Base-by-base conservation (phyloP, 2,329 filamentous ascomycete species). In the Teratosphaeria gauchensis region DNA sequence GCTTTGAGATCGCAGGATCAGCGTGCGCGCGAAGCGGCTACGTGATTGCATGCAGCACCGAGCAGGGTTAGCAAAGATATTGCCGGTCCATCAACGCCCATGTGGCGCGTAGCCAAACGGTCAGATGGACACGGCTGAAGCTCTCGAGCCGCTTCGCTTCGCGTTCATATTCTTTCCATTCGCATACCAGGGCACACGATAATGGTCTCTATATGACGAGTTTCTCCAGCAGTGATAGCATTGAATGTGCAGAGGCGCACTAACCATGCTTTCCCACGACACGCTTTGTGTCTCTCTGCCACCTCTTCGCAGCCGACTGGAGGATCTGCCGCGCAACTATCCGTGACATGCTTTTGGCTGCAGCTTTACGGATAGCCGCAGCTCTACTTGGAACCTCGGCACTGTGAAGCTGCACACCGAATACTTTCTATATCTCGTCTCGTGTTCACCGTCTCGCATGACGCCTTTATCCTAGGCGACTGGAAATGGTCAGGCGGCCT, bases 271-370 rank as follows among this genome's bases (percentile, higher is more conserved):
- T 38, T 48, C 16, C 42, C 7, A 19, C 42, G 16, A 48, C 42
- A 21, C 42, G n/a, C 42, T 48, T 48, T 48, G 42, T 16, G 19
- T 48, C 42, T 9, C n/a, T 48, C 16, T 24, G 9, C 42, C 16
- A 48, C 16, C 42, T 48, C 19, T n/a, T 19, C n/a, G 6, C 16
- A 48, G 42, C 42, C 42, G 42, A 48, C 24, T 52, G 56, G 56
- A 48, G 56, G 35, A 46, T 53, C 56, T 58, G 56, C 56, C n/a
- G 51, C 19, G 56, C 33, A 54, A 46, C 30, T 58, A 58, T 32
- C 56, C 56, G 56, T 53, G 48, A 48, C 42, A n/a, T 48, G 42
- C 42, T 21, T 48, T 21, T n/a, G 16, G 42, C 42, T 48, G 19
- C 42, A 48, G 42, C 42, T 9, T 48, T 19, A 21, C 42, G 19